Evolutionary conservation across 2,329 filamentous ascomycete genomes (phyloP), one percentile per base, ranked within the genome.

Genomic region (Aureobasidium sp.): DNA sequence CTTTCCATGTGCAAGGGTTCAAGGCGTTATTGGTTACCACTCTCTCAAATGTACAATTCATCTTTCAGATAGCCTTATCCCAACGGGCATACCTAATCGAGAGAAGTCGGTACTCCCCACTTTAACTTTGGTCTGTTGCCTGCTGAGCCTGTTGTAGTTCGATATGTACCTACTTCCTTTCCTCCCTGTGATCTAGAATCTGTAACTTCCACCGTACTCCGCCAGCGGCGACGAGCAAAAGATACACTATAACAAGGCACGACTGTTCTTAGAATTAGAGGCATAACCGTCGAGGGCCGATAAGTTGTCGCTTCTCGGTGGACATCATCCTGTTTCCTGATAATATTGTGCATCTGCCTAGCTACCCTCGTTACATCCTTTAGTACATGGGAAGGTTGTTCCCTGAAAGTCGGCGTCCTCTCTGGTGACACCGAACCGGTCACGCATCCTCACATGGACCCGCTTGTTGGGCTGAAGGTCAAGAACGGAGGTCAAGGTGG

Each of bases 401-500:
- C 25, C 41, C 13, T 59, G 16, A 37, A 32, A 36, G 10, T 50
- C 34, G 57, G 44, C 41, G 13, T 59, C 34, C 45, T 30, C n/a
- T 41, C 11, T 50, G 25, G 57, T 59, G 8, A 34, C 45, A 59
- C 57, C 45, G 44, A 50, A 50, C 45, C 57, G 57, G 57, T 50
- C 57, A 59, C 57, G 55, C 55, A 59, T 49, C 55, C 55, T 13
- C 44, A 32, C 55, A 59, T 39, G 32, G 44, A 30, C 36, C 55
- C 42, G 44, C 39, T 47, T 36, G 30, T 36, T 42, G 10, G 39
- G 53, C 25, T 32, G 41, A 34, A 57, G 29, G 39, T 57, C 7
- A 54, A 32, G 32, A 9, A 45, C 37, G 30, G 41, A 39, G 11
- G 5, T 36, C 21, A 21, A 47, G 30, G 53, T 36, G 53, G 53